Percentiles rank a stretch among this genome's conserved stretches.
Evolutionary conservation across 169 alveolate genomes (phyloP).

Genomic region (Sarcocystis neurona): DNA sequence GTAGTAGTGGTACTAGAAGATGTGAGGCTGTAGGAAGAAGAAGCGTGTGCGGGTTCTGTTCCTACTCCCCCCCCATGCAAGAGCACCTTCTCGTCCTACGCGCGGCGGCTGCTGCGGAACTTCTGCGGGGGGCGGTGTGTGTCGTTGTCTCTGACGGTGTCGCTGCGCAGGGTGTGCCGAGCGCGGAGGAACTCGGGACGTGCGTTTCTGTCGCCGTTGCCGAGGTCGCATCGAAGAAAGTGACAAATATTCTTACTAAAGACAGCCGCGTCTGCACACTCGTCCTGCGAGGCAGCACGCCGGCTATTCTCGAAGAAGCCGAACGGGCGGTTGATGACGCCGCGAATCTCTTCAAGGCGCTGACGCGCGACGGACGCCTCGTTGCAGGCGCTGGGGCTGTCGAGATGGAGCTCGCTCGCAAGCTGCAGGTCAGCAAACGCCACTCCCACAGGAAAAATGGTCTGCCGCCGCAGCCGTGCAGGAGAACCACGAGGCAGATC

Average conservation of each 20-base stretch:
- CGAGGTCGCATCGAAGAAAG: constrained; percentile 94
- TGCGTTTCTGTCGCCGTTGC: constrained; percentile 89
- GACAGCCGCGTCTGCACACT: constrained; percentile 66
- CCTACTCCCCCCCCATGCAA: too few relatives aligned
- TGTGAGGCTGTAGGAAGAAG: too few relatives aligned
- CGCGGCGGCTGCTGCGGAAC: too few relatives aligned
- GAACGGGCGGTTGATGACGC: constrained; percentile 98
- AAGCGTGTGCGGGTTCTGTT: too few relatives aligned
- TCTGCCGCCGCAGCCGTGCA: too few relatives aligned
- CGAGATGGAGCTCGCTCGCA: constrained; percentile 71
- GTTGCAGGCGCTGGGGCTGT: constrained; percentile 75
- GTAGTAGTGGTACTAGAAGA: too few relatives aligned
- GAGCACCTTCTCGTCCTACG: too few relatives aligned
- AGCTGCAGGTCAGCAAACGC: constrained; percentile 66
- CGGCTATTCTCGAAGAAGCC: constrained; percentile 96
- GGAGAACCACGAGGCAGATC: too few relatives aligned
- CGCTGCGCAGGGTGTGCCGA: constrained; percentile 79
- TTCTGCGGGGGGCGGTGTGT: too few relatives aligned
- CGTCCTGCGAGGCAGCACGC: constrained; percentile 91
- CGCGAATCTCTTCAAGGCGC: constrained; percentile 79
- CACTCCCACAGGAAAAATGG: too few relatives aligned
- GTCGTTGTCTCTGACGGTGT: too few relatives aligned
- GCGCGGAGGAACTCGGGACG: constrained; percentile 95
- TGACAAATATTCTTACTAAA: constrained; percentile 64
- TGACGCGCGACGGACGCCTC: constrained; percentile 65